These are phyloP conservation scores for Tylopilus balloui DNA, from an alignment of 768 basidiomycete genomes.

Conservation along the genomic window DNA sequence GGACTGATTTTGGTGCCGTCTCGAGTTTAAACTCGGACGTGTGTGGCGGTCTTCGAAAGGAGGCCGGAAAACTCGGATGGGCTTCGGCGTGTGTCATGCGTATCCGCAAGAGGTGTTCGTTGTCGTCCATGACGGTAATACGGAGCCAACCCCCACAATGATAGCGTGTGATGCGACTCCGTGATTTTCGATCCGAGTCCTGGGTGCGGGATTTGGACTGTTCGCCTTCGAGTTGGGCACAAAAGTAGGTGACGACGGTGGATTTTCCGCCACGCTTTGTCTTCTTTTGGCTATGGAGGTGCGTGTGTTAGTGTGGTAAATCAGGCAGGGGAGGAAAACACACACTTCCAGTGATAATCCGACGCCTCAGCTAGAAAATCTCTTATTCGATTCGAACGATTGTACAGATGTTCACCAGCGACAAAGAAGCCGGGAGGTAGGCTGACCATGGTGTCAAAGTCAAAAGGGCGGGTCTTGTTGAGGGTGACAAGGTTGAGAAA, in stretches of 20 bases:
- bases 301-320: neutral
- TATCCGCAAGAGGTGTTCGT: conserved; percentile 32
- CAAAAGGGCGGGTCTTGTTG: conserved; percentile 31
- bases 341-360: conserved; percentile 35
- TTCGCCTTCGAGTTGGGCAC: conserved; percentile 33
- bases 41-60: conserved; percentile 30
- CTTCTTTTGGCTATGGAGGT: conserved; percentile 28
- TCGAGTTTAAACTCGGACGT: conserved; percentile 34
- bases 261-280: conserved; percentile 34
- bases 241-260: conserved; percentile 35
- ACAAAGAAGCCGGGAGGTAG: conserved; percentile 30
- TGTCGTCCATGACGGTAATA: conserved; percentile 36
- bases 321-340: neutral
- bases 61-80: conserved; percentile 31
- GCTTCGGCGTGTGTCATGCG: conserved; percentile 35
- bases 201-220: conserved; percentile 33
- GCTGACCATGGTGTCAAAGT: conserved; percentile 35
- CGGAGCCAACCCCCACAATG: conserved; percentile 35
- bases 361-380: conserved; percentile 33
- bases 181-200: conserved; percentile 32
- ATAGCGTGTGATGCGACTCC: conserved; percentile 32
- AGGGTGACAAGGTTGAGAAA: conserved; percentile 31
- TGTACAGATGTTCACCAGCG: conserved; percentile 32
- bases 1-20: conserved; percentile 23
- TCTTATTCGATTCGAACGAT: conserved; percentile 34